Evolutionary conservation across 2,329 filamentous ascomycete genomes (phyloP).

Genomic region (Aspergillus floridensis): DNA sequence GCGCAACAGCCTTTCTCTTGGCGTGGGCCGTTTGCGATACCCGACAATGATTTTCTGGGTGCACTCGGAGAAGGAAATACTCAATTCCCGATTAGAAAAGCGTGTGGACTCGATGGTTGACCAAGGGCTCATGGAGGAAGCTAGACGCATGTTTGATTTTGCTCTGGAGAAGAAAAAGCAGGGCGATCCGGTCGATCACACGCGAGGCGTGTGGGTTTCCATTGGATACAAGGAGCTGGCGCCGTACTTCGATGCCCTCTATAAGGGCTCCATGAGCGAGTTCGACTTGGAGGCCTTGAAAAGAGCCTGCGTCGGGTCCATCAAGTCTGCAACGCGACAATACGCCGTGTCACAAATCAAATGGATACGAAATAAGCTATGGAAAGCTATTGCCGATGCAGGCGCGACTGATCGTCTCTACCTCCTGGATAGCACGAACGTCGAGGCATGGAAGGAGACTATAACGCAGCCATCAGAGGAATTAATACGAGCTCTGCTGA

Average conservation of each 20-base stretch:
- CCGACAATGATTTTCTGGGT: conserved; percentile 80
- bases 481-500: conserved; percentile 64
- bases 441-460: conserved; percentile 57
- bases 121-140: conserved; percentile 62
- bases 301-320: conserved; percentile 64
- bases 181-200: conserved; percentile 64
- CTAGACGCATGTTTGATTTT: conserved; percentile 53
- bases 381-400: conserved; percentile 63
- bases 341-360: conserved; percentile 82
- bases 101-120: conserved; percentile 83
- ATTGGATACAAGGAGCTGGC: conserved; percentile 95
- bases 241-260: conserved; percentile 60
- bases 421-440: conserved; percentile 75
- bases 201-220: conserved; percentile 88
- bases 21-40: conserved; percentile 46
- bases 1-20: conserved; percentile 18
- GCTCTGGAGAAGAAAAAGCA: conserved; percentile 44
- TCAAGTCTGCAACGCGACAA: conserved; percentile 78
- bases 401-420: conserved; percentile 61
- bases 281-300: conserved; percentile 56
- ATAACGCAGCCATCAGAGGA: conserved; percentile 65
- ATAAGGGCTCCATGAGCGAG: conserved; percentile 22
- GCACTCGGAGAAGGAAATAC: conserved; percentile 65
- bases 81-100: conserved; percentile 69
- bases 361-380: conserved; percentile 83